These are phyloP conservation scores for Malassezia cuniculi DNA, from an alignment of 1,284 basidiomycete species.

Conservation along the genomic window DNA sequence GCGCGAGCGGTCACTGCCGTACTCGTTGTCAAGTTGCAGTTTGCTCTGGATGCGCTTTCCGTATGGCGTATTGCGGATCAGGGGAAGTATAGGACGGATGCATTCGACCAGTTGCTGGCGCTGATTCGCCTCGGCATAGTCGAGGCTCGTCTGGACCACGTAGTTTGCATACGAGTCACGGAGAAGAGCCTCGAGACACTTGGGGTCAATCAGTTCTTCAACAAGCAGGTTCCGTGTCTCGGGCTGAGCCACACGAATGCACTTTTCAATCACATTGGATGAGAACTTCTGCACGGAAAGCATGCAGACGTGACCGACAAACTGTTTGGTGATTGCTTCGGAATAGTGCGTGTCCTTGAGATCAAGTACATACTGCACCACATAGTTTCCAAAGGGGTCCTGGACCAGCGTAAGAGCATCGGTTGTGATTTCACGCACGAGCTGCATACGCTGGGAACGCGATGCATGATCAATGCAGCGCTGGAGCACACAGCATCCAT, in stretches of 20 bases:
- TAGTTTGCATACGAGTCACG: conserved; percentile 53
- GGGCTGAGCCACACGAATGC: conserved; percentile 91
- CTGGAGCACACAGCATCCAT: conserved; percentile 96
- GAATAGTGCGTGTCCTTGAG: conserved; percentile 96
- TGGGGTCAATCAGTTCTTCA: conserved; percentile 85
- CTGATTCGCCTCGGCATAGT: conserved; percentile 43
- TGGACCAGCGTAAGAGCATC: conserved; percentile 95
- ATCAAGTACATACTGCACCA: conserved; percentile 93
- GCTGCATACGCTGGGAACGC: conserved; percentile 82
- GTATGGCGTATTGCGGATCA: conserved; percentile 44
- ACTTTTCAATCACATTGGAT: conserved; percentile 91
- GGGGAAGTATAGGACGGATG: conserved; percentile 41
- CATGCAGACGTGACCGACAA: conserved; percentile 91
- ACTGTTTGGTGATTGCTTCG: conserved; percentile 92
- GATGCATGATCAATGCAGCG: conserved; percentile 97
- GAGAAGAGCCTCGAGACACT: conserved; percentile 83
- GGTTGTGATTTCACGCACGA: conserved; percentile 97
- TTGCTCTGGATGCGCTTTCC: conserved; percentile 45
- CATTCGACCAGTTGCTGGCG: conserved; percentile 41
- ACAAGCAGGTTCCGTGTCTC: conserved; percentile 86
- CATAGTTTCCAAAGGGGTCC: conserved; percentile 94
- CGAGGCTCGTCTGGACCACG: conserved; percentile 43
- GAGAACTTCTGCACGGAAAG: conserved; percentile 97
- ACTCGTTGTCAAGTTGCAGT: conserved; percentile 41
- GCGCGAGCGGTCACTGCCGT: too few relatives aligned